phyloP scores from a whole-genome alignment of 2,329 filamentous ascomycete genomes.

The Thermoascus crustaceus region DNA sequence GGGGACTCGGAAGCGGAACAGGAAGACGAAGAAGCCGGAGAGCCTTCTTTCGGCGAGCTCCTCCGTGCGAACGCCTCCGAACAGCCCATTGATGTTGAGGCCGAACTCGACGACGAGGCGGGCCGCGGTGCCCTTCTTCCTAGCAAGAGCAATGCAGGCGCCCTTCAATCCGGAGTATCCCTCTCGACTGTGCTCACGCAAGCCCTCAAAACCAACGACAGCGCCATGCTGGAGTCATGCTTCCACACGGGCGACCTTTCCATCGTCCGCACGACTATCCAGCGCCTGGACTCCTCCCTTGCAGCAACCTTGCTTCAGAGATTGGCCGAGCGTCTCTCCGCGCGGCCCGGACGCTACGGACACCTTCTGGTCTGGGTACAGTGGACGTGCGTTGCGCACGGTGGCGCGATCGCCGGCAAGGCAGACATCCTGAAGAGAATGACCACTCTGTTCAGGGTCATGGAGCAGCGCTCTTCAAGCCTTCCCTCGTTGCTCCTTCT shows the following conservation, averaged over 20 bases:
- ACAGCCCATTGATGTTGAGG: slow-evolving; percentile 60
- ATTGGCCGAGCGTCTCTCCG: slow-evolving; percentile 77
- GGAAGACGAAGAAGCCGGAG: slow-evolving; percentile 37
- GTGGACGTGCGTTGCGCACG: slow-evolving; percentile 87
- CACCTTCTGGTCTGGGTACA: slow-evolving; percentile 92
- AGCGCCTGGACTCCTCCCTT: slow-evolving; percentile 77
- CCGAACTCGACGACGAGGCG: slow-evolving; percentile 39
- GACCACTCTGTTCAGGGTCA: slow-evolving; percentile 70
- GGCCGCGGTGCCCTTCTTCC: slow-evolving; percentile 38
- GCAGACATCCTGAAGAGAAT: slow-evolving; percentile 74
- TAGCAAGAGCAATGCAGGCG: slow-evolving; percentile 37
- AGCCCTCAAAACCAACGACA: slow-evolving; percentile 85
- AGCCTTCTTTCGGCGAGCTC: slow-evolving; percentile 80
- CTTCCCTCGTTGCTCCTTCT: slow-evolving; percentile 75
- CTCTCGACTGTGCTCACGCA: slow-evolving; percentile 89
- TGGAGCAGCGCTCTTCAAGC: slow-evolving; percentile 76
- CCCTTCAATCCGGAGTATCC: slow-evolving; percentile 62
- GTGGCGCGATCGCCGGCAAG: slow-evolving; percentile 80
- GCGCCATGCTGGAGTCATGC: slow-evolving; percentile 82
- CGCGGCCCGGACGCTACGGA: slow-evolving; percentile 79
- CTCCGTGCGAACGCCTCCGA: slow-evolving; percentile 61
- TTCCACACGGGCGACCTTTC: slow-evolving; percentile 68
- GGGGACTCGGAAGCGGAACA: slow-evolving; percentile 13
- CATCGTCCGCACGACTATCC: slow-evolving; percentile 80
- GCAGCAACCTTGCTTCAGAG: slow-evolving; percentile 72